phyloP scores from a whole-genome alignment of 1,139 yeast species.

The Yamadazyma triangularis region DNA sequence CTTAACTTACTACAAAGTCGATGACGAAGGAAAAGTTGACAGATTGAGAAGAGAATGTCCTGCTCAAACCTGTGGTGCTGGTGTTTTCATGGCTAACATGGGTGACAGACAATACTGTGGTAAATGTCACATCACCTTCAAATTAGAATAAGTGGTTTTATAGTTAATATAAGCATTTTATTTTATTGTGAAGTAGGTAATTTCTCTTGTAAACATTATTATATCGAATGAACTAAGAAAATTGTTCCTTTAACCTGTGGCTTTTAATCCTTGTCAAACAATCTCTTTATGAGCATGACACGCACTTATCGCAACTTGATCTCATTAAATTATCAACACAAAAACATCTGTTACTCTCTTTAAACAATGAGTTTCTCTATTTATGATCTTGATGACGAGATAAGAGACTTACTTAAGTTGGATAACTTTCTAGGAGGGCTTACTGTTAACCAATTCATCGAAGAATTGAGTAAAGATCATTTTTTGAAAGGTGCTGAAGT shows the following conservation, averaged over 20 bases:
- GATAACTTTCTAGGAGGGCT: conserved; percentile 70
- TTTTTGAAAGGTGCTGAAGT: conserved; percentile 52
- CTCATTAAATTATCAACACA: too few species aligned
- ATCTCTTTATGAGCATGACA: too few species aligned
- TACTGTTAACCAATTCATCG: conserved; percentile 79
- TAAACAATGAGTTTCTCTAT: conserved; percentile 39
- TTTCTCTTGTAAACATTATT: too few species aligned
- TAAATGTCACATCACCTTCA: conserved; percentile 96
- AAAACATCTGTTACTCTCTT: too few species aligned
- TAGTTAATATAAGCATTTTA: too few species aligned
- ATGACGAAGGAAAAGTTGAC: conserved; percentile 97
- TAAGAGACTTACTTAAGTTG: conserved; percentile 59
- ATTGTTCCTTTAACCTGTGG: too few species aligned
- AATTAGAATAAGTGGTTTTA: conserved; percentile 36
- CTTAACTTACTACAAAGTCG: conserved; percentile 98
- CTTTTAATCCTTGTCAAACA: too few species aligned
- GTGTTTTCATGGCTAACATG: conserved; percentile 99
- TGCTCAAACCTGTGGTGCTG: conserved; percentile 91
- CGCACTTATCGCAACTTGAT: too few species aligned
- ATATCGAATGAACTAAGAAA: too few species aligned
- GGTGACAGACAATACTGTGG: conserved; percentile 99
- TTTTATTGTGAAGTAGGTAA: too few species aligned
- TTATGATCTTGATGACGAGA: conserved; percentile 64
- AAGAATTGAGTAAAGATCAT: conserved; percentile 73
- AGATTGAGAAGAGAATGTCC: conserved; percentile 99